Evolutionary conservation across 768 basidiomycete genomes (phyloP).

Genomic region (Macrocybe gigantea): DNA sequence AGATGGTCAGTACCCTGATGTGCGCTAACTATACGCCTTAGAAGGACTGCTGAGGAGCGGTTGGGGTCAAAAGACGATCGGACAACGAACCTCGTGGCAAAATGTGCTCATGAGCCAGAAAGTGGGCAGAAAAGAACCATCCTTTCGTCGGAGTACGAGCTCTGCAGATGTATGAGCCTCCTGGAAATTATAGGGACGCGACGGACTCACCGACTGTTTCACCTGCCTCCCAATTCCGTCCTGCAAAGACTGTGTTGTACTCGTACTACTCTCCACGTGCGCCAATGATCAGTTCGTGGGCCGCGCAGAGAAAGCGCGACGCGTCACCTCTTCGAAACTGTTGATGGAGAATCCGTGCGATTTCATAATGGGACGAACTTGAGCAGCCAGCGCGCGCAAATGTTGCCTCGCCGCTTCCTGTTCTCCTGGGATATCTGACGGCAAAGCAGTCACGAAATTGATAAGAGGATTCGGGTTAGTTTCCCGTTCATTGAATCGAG

Average conservation of each 20-base stretch:
- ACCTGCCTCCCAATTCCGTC: constrained; percentile 81
- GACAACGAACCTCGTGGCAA: constrained; percentile 68
- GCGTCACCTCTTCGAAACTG: constrained; percentile 65
- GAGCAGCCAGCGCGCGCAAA: constrained; percentile 74
- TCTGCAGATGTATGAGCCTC: constrained; percentile 34
- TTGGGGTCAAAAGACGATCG: constrained; percentile 1
- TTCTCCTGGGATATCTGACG: constrained; percentile 29
- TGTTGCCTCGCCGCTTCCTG: constrained; percentile 67
- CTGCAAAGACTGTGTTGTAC: constrained; percentile 71
- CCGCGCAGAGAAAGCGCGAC: too few relatives aligned
- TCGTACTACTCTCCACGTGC: constrained; percentile 50
- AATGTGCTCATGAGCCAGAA: constrained; percentile 71
- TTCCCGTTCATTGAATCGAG: constrained; percentile 63
- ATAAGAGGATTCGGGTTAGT: constrained; percentile 70
- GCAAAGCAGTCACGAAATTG: constrained; percentile 69
- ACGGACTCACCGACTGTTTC: constrained; percentile 60
- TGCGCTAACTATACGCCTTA: constrained; percentile 58
- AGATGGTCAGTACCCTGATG: constrained; percentile 51
- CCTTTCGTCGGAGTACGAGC: constrained; percentile 60
- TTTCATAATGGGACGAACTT: constrained; percentile 83
- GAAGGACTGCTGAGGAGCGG: neutral
- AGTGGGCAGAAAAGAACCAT: constrained; percentile 56
- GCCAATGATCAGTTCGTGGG: too few relatives aligned
- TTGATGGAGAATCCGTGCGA: constrained; percentile 69
- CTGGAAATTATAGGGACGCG: neutral